phyloP scores from a whole-genome alignment of 176 grass and related monocot genomes.

The Rhynchospora pubera region DNA sequence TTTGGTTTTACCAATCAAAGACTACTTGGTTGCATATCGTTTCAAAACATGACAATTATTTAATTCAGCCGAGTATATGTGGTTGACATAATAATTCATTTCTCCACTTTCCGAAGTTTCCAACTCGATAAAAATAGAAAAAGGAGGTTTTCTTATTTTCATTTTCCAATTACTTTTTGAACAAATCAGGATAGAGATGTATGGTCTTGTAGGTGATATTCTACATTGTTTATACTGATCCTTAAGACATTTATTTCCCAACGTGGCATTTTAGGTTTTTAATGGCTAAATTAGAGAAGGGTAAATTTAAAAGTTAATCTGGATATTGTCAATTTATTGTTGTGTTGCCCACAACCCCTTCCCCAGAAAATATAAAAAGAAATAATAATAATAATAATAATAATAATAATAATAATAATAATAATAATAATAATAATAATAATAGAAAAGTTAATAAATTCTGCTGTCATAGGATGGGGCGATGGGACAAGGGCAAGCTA shows the following conservation, averaged over 20 bases:
- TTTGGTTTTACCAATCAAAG: background rate
- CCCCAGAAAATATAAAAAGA: background rate
- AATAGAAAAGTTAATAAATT: background rate
- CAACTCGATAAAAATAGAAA: background rate
- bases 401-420: slow-evolving; percentile 1
- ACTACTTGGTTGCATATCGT: background rate
- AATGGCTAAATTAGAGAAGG: background rate
- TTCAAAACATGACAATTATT: background rate
- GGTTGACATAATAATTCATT: background rate
- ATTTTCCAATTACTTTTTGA: background rate
- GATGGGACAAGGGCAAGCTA: slow-evolving; percentile 28
- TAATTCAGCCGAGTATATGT: background rate
- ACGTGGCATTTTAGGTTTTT: background rate
- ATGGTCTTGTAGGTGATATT: background rate
- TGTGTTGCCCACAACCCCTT: background rate
- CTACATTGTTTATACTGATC: background rate
- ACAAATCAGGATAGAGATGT: background rate
- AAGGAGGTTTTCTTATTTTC: background rate
- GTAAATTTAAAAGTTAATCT: background rate
- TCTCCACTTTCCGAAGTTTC: background rate
- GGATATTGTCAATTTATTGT: background rate
- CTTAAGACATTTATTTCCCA: background rate
- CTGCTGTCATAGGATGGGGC: slow-evolving; percentile 16
- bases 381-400: background rate
- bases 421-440: background rate